Evolutionary conservation across 2,329 filamentous ascomycete species (phyloP), one percentile per base, ranked within the genome.

Genomic region (Fusarium brachygibbosum): DNA sequence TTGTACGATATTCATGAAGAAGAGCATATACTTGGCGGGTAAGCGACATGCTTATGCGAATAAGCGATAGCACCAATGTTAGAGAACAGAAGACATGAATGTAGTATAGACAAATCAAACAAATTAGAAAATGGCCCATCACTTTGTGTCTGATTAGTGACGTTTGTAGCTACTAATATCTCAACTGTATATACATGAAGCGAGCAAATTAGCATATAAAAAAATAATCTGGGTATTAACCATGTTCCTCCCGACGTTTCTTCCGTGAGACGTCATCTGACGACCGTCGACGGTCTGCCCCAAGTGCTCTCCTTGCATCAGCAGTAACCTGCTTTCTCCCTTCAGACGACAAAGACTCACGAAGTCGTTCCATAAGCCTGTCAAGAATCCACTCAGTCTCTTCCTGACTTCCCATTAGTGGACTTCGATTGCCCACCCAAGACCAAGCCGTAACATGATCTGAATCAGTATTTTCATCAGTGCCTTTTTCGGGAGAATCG

Each of bases 351-450:
- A 80, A 58, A 8, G 74, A 77, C 65, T 79, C 76, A 21, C 75
- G 74, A 37, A 94, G 80, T 61, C 80, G 85, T 52, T 82, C 82
- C 63, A 86, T 85, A 52, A 94, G 77, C 63, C 87, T 83, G 63
- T 93, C 88, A 40, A 93, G 77, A 35, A 94, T 87, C 91, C 91
- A 94, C 75, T 93, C 87, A 16, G 88, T 85, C 79, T 94, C 91
- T 58, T 87, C 86, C 73, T 88, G 86, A 48, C 85, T 84, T 5
- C 90, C 87, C 87, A 93, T 90, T 14, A 94, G 81, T 5, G 91
- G 91, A 69, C 88, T 92, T 16, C 86, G 81, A 46, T 87, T 84
- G 0, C 90, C 91, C 2, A 94, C 84, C 92, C 92, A 94, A 34
- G 90, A 92, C 91, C 91, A 93, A 29, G 66, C 49, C 25, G 25